phyloP scores from a whole-genome alignment of 495 filamentous ascomycete genomes.

The Penicillium simplicissimum region DNA sequence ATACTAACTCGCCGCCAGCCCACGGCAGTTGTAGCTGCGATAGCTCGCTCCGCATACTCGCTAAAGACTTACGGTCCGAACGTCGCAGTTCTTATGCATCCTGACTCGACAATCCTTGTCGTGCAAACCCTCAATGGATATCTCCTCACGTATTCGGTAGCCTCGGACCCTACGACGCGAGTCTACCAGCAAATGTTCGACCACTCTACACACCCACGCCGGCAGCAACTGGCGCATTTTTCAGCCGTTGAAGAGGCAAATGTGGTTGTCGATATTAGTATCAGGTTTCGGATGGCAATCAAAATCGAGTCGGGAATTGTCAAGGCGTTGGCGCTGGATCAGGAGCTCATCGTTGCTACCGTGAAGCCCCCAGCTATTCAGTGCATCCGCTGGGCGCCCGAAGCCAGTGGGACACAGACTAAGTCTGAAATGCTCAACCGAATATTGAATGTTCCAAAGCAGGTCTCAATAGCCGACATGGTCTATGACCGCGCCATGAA shows the following conservation, averaged over 20 bases:
- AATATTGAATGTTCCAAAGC: slow-evolving; percentile 81
- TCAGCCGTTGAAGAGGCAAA: slow-evolving; percentile 65
- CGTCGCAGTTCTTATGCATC: slow-evolving; percentile 79
- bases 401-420: slow-evolving; percentile 78
- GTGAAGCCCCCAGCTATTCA: slow-evolving; percentile 91
- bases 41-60: slow-evolving; percentile 77
- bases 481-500: slow-evolving; percentile 98
- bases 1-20: slow-evolving; percentile 62
- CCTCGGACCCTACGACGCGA: slow-evolving; percentile 75
- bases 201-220: slow-evolving; percentile 64
- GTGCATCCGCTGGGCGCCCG: slow-evolving; percentile 91
- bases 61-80: slow-evolving; percentile 83
- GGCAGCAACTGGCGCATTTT: slow-evolving; percentile 69
- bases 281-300: slow-evolving; percentile 96
- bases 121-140: slow-evolving; percentile 88
- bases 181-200: slow-evolving; percentile 84
- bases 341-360: slow-evolving; percentile 92
- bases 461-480: slow-evolving; percentile 77
- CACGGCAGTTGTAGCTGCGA: slow-evolving; percentile 80
- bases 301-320: slow-evolving; percentile 96
- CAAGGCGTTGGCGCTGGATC: slow-evolving; percentile 83
- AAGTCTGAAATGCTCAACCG: slow-evolving; percentile 86
- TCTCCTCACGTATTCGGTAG: slow-evolving; percentile 90
- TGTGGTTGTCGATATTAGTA: slow-evolving; percentile 79
- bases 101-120: slow-evolving; percentile 87